Percentiles rank a stretch among this genome's conserved stretches.
Conservation (phyloP, 805 yeast species). For the Wickerhamiella shivajii region DNA sequence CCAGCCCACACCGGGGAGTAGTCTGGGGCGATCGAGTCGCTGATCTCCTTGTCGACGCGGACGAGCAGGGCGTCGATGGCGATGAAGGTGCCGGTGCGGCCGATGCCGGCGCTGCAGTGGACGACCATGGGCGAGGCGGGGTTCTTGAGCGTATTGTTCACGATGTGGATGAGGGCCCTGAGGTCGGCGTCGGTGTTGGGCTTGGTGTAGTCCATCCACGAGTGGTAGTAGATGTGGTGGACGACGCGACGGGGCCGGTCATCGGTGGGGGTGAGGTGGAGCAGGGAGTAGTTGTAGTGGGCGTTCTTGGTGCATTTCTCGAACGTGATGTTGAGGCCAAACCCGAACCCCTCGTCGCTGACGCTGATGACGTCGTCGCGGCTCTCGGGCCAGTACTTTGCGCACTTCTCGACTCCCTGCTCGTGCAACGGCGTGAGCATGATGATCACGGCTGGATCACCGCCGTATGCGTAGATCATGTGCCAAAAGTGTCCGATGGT, state of each 20-base stretch:
- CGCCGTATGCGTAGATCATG: slow-evolving; percentile 57
- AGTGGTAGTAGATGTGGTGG: slow-evolving; percentile 54
- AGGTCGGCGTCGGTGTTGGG: slow-evolving; percentile 30
- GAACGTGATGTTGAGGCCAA: slow-evolving; percentile 14
- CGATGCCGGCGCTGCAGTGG: slow-evolving; percentile 96
- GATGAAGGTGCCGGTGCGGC: slow-evolving; percentile 84
- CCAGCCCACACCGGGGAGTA: slow-evolving; percentile 17
- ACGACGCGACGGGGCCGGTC: slow-evolving; percentile 18
- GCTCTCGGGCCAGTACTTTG: slow-evolving; percentile 56
- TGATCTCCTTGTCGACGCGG: slow-evolving; percentile 16
- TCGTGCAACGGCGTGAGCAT: slow-evolving; percentile 71
- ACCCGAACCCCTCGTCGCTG: slow-evolving; percentile 11
- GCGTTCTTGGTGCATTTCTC: slow-evolving; percentile 13
- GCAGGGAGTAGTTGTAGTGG: slow-evolving; percentile 16
- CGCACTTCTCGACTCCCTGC: slow-evolving; percentile 67
- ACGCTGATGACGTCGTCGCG: slow-evolving; percentile 11
- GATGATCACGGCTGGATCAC: slow-evolving; percentile 43
- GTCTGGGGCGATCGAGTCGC: slow-evolving; percentile 11
- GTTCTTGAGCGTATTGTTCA: slow-evolving; percentile 30
- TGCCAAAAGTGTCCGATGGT: slow-evolving; percentile 82
- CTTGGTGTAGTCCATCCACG: slow-evolving; percentile 78
- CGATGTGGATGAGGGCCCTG: slow-evolving; percentile 40
- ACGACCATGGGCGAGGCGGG: slow-evolving; percentile 46
- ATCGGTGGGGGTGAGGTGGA: slow-evolving; percentile 15
- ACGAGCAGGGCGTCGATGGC: slow-evolving; percentile 41